Evolutionary conservation across 2,329 filamentous ascomycete genomes (phyloP).

Genomic region (Colletotrichum echinochloae): DNA sequence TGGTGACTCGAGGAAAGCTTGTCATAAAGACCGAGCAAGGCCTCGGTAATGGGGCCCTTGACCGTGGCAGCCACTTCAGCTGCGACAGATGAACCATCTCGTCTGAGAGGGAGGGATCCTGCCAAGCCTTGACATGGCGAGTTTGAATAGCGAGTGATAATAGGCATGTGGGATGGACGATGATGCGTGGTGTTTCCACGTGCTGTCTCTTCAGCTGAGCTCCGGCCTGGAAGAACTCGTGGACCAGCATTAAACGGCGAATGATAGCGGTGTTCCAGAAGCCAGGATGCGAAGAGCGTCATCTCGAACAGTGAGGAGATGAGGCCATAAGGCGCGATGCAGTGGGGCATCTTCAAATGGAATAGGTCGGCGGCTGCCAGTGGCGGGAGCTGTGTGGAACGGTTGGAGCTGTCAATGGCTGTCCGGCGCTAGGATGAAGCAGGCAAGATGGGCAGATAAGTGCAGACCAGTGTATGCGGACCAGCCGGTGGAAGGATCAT

Average conservation of each 20-base stretch:
- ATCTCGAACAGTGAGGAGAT: neutral
- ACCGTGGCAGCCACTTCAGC: constrained; percentile 9
- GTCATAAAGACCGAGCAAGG: neutral
- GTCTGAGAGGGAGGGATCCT: constrained; percentile 1
- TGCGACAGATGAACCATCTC: neutral
- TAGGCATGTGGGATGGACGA: neutral
- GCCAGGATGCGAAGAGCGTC: neutral
- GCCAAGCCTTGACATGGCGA: constrained; percentile 2
- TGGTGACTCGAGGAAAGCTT: neutral
- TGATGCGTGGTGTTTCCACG: constrained; percentile 12
- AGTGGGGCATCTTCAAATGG: neutral
- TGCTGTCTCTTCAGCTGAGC: constrained; percentile 14
- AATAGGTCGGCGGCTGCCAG: neutral
- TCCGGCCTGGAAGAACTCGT: neutral
- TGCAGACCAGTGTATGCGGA: neutral
- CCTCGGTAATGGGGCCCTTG: neutral
- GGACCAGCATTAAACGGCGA: neutral
- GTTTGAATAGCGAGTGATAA: neutral
- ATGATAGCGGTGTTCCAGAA: neutral
- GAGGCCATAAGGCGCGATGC: neutral
- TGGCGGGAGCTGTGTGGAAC: neutral
- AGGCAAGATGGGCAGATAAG: neutral
- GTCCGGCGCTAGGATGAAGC: neutral
- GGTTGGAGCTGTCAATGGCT: neutral
- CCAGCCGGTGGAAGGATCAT: neutral